Evolutionary conservation across 352 stramenopile genomes (phyloP).

Genomic region (Pelagophyceae sp.): DNA sequence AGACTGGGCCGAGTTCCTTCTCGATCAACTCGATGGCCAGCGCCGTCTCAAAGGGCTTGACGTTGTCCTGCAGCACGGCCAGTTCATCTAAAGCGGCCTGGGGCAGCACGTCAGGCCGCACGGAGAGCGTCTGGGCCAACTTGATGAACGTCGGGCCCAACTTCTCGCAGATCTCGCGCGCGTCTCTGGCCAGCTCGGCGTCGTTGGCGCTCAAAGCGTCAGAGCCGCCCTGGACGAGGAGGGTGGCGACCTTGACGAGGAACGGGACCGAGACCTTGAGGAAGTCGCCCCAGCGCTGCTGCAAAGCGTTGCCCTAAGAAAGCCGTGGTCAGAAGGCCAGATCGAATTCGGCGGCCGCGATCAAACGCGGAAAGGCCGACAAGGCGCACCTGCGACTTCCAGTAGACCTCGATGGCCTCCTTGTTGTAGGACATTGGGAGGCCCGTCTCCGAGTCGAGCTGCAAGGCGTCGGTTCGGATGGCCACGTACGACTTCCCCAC

Average conservation of each 20-base stretch:
- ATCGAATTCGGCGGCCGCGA: no score
- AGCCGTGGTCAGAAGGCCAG: no score
- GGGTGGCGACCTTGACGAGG: slow-evolving; percentile 49
- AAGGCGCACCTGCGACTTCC: slow-evolving; percentile 61
- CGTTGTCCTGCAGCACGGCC: slow-evolving; percentile 60
- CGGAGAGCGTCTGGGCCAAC: slow-evolving; percentile 43
- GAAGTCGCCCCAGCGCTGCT: slow-evolving; percentile 62
- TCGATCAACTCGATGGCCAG: slow-evolving; percentile 61
- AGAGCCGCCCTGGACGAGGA: slow-evolving; percentile 55
- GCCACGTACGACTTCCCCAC: slow-evolving; percentile 53
- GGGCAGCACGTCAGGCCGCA: slow-evolving; percentile 66
- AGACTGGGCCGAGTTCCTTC: slow-evolving; percentile 55
- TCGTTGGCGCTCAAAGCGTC: slow-evolving; percentile 53
- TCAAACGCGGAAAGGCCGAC: no score
- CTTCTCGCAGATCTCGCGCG: slow-evolving; percentile 63
- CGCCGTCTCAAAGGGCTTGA: slow-evolving; percentile 58
- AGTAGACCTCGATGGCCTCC: slow-evolving; percentile 63
- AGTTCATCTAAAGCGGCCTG: slow-evolving; percentile 61
- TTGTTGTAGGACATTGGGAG: slow-evolving; percentile 66
- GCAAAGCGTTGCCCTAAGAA: slow-evolving; percentile 52
- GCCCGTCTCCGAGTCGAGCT: slow-evolving; percentile 51
- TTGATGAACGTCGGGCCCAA: slow-evolving; percentile 73
- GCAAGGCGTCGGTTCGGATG: not conserved
- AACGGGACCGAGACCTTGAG: slow-evolving; percentile 63
- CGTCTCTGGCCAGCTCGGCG: slow-evolving; percentile 50